Evolutionary conservation across 2,329 filamentous ascomycete species (phyloP), one percentile per base, ranked within the genome.

Genomic region (Pyrenophora graminea): DNA sequence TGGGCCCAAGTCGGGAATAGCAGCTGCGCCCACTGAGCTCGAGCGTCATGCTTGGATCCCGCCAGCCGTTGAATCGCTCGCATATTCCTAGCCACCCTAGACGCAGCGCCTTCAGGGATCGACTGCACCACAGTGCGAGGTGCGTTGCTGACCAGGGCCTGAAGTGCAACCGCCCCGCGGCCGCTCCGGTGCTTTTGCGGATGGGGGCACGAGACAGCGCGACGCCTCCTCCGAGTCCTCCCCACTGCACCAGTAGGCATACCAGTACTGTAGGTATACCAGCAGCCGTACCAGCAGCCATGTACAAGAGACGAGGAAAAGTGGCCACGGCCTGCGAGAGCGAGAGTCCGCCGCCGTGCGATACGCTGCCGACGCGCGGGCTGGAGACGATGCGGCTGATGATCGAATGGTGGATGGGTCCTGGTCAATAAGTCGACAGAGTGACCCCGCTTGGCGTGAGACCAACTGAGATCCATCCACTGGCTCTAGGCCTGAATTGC

Each of bases 1-100:
- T 62, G 59, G 51, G 55, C 47, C 48, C 61, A 45, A 33, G 63
- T 69, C 57, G 59, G 63, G 67, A 54, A 60, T 70, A 69, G 70
- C 60, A 49, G 33, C 46, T 62, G 63, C 64, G 62, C 62, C 67
- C 58, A 63, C 56, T 66, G 52, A 62, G 64, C 57, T 51, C 61
- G 58, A 68, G 70, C 69, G 68, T 70, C 66, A 70, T 70, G 63
- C 67, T 68, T 71, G 67, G 67, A 66, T 71, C 70, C 69, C 70
- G 69, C 68, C 63, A 62, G 69, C 70, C 70, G 70, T 73, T 73
- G 70, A 66, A 67, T 66, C 62, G 63, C 59, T 67, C 65, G 67
- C 68, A 70, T 70, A 66, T 62, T 58, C 66, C 53, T 48, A 52
- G 63, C 53, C 62, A 65, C 65, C 70, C 68, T 70, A 57, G 64